phyloP scores from a whole-genome alignment of 306 rosid genomes.

The Delonix regia region DNA sequence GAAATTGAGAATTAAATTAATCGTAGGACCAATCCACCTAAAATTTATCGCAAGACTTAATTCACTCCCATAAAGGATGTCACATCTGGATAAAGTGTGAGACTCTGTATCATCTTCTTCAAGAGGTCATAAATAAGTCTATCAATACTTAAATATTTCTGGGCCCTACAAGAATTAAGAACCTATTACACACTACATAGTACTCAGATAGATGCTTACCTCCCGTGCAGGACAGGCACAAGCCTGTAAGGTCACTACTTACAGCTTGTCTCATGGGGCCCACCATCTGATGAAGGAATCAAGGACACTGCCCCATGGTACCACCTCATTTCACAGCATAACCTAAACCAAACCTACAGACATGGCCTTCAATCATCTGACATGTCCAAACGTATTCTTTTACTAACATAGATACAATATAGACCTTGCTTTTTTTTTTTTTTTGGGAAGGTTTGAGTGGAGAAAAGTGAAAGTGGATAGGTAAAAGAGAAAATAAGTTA shows the following conservation, averaged over 20 bases:
- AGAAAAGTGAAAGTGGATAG: too few relatives aligned
- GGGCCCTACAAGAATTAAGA: not conserved
- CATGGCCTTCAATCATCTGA: too few relatives aligned
- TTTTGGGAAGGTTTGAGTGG: too few relatives aligned
- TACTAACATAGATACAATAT: too few relatives aligned
- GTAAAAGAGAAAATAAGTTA: too few relatives aligned
- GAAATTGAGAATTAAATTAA: too few relatives aligned
- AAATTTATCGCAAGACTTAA: too few relatives aligned
- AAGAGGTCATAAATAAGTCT: not conserved
- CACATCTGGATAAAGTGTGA: not conserved
- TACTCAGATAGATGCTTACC: slow-evolving; percentile 1
- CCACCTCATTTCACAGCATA: not conserved
- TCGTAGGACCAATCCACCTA: too few relatives aligned
- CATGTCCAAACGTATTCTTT: too few relatives aligned
- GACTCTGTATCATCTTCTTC: not conserved
- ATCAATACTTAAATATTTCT: not conserved
- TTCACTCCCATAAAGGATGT: not conserved
- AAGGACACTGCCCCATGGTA: not conserved
- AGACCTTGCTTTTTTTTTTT: too few relatives aligned
- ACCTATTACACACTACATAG: not conserved
- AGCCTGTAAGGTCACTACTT: not conserved
- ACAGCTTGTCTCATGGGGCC: not conserved
- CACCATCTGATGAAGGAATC: not conserved
- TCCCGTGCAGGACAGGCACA: not conserved
- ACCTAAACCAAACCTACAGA: too few relatives aligned